Evolutionary conservation across 805 yeast genomes (phyloP).

Genomic region (Saccharomycopsis oosterbeekiorum): DNA sequence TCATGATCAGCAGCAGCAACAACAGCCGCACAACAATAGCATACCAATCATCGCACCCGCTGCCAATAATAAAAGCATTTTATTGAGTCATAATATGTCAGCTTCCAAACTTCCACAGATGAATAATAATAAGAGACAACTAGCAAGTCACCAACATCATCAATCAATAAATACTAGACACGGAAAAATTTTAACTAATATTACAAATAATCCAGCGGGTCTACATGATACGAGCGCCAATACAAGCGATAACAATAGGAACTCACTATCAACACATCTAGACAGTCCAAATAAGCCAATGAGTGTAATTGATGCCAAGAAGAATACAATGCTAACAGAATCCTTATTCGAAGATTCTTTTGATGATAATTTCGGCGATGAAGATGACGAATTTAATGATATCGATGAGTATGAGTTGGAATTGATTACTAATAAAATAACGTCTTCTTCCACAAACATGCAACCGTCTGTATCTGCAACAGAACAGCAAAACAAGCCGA

Average conservation of each 20-base stretch:
- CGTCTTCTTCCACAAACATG: not conserved
- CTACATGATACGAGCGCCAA: not conserved
- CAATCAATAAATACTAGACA: not conserved
- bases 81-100: not conserved
- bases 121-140: not conserved
- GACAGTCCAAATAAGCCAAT: not conserved
- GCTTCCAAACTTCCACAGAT: not conserved
- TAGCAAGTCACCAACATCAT: not conserved
- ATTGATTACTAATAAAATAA: constrained; percentile 1
- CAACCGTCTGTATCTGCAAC: not conserved
- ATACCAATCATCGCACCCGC: not conserved
- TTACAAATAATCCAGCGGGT: not conserved
- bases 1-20: not conserved
- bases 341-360: constrained; percentile 41
- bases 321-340: constrained; percentile 20
- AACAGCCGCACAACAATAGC: not conserved
- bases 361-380: constrained; percentile 40
- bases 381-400: constrained; percentile 28
- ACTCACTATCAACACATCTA: not conserved
- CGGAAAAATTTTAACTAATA: not conserved
- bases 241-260: not conserved
- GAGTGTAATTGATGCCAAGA: not conserved
- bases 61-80: not conserved
- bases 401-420: constrained; percentile 25
- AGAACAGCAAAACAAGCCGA: not conserved